Conservation (phyloP, 1,284 basidiomycete genomes). For the Austroboletus niveus region DNA sequence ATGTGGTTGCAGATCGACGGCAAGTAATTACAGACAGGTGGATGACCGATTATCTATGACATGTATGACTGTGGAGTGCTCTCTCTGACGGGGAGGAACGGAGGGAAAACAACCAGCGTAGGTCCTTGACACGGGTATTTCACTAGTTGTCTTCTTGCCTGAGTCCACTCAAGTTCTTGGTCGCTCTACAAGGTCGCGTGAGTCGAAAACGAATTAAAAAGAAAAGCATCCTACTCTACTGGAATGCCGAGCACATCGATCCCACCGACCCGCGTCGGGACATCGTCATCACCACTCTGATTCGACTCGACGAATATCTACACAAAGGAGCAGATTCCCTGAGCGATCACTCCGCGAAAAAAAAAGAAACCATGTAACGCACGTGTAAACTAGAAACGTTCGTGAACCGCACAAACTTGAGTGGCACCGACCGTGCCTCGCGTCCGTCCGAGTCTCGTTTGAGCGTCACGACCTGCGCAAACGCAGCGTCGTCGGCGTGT, state of each 20-base stretch:
- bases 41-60: conserved; percentile 11
- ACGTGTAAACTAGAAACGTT: conserved; percentile 72
- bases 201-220: conserved; percentile 6
- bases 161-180: conserved; percentile 56
- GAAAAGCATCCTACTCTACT: conserved; percentile 48
- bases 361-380: conserved; percentile 32
- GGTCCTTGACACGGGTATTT: no score
- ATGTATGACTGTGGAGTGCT: neutral
- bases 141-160: conserved; percentile 44
- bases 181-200: conserved; percentile 38
- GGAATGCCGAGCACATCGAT: conserved; percentile 72
- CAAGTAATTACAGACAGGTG: conserved; percentile 34
- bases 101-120: neutral
- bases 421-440: conserved; percentile 55
- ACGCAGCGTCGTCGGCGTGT: conserved; percentile 45
- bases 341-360: neutral
- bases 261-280: conserved; percentile 67
- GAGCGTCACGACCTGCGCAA: conserved; percentile 57
- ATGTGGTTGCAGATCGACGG: conserved; percentile 77
- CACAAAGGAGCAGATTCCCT: neutral
- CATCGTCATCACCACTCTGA: conserved; percentile 66
- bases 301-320: conserved; percentile 80
- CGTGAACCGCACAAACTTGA: conserved; percentile 81
- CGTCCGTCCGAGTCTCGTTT: conserved; percentile 45
- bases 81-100: no score